Conservation (phyloP, 176 grass and related monocot genomes). For the Oryza brachyantha region DNA sequence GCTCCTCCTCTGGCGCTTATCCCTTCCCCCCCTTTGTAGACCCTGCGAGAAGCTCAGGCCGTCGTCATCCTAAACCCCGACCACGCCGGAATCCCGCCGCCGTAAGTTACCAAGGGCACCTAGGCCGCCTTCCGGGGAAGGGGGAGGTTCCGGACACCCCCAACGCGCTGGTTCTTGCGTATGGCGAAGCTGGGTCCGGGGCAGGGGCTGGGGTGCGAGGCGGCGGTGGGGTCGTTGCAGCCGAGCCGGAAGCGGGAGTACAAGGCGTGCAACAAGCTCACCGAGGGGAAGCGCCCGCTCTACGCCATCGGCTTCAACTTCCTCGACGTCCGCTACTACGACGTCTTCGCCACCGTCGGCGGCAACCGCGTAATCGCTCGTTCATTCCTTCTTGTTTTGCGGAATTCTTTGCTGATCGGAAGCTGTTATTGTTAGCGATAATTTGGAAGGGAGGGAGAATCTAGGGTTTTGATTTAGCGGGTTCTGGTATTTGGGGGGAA, state of each 20-base stretch:
- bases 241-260: constrained; percentile 70
- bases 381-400: background rate
- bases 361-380: constrained; percentile 72
- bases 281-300: constrained; percentile 83
- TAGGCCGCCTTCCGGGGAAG: too few species aligned
- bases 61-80: background rate
- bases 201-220: constrained; percentile 64
- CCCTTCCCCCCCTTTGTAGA: too few species aligned
- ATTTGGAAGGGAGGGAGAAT: background rate
- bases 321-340: constrained; percentile 77
- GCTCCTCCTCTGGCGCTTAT: too few species aligned
- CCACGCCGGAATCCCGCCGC: background rate
- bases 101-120: background rate
- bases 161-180: background rate
- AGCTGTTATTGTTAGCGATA: background rate
- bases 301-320: constrained; percentile 98
- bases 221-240: constrained; percentile 55
- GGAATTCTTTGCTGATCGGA: background rate
- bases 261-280: constrained; percentile 67
- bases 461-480: background rate
- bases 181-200: constrained; percentile 56
- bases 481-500: background rate
- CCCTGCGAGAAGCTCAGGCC: too few species aligned
- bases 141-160: background rate
- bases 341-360: constrained; percentile 81